phyloP scores from a whole-genome alignment of 768 basidiomycete species.

The Asterophora parasitica region DNA sequence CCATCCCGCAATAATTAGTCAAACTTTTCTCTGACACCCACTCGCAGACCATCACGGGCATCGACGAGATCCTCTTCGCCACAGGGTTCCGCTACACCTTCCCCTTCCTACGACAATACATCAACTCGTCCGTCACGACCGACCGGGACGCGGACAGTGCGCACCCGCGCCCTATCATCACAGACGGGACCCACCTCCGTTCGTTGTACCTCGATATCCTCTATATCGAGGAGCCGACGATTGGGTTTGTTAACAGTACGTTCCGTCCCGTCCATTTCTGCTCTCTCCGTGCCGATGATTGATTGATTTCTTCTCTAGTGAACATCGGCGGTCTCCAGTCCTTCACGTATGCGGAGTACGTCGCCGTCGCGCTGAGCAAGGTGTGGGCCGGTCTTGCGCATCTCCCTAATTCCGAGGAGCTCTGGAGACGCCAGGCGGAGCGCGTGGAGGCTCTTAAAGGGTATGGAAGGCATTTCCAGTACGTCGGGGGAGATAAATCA shows the following conservation, averaged over 20 bases:
- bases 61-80: conserved; percentile 33
- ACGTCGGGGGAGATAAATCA: conserved; percentile 26
- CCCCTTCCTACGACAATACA: conserved; percentile 39
- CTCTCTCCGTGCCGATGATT: no score
- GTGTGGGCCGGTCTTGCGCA: conserved; percentile 33
- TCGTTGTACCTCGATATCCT: conserved; percentile 36
- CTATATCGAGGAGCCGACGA: conserved; percentile 42
- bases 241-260: conserved; percentile 35
- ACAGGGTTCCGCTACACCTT: conserved; percentile 41
- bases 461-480: conserved; percentile 33
- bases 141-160: conserved; percentile 17
- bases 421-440: conserved; percentile 30
- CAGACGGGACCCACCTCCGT: conserved; percentile 36
- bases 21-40: no score
- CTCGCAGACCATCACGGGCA: conserved; percentile 26
- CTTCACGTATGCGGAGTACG: conserved; percentile 34
- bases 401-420: conserved; percentile 25
- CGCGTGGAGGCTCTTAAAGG: conserved; percentile 28
- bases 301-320: no score
- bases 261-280: no score
- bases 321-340: conserved; percentile 34
- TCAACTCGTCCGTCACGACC: conserved; percentile 13
- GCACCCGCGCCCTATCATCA: conserved; percentile 30
- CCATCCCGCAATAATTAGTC: no score
- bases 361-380: conserved; percentile 31